Evolutionary conservation across 2,329 filamentous ascomycete genomes (phyloP).

Genomic region (Plectosphaerella cucumerina): DNA sequence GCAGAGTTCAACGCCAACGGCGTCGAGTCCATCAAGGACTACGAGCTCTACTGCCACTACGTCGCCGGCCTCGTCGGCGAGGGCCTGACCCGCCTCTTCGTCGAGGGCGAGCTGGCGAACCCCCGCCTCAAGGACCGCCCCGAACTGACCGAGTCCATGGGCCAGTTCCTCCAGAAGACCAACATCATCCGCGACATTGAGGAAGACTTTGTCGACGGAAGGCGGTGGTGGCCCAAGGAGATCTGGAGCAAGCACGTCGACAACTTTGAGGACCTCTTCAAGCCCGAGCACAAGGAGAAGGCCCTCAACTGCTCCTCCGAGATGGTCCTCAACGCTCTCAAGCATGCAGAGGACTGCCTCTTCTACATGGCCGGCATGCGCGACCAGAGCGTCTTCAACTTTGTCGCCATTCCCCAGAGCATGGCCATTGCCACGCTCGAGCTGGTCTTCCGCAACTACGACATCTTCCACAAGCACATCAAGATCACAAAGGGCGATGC

Average conservation of each 20-base stretch:
- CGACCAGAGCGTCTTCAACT: constrained; percentile 98
- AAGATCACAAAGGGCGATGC: constrained; percentile 97
- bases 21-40: constrained; percentile 79
- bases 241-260: constrained; percentile 96
- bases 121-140: constrained; percentile 74
- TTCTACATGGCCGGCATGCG: constrained; percentile 94
- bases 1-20: constrained; percentile 76
- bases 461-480: constrained; percentile 79
- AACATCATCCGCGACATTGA: constrained; percentile 97
- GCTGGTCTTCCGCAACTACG: constrained; percentile 85
- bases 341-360: constrained; percentile 87
- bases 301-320: constrained; percentile 86
- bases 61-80: constrained; percentile 98
- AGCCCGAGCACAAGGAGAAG: constrained; percentile 69
- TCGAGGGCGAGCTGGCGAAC: constrained; percentile 82
- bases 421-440: constrained; percentile 98
- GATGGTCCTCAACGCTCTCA: constrained; percentile 88
- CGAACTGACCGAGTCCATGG: constrained; percentile 90
- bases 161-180: constrained; percentile 93
- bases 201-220: constrained; percentile 83
- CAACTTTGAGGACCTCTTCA: constrained; percentile 85
- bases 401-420: constrained; percentile 90
- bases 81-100: constrained; percentile 85
- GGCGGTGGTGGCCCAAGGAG: constrained; percentile 92
- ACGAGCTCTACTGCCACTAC: constrained; percentile 96